A percentile compares a stretch with the other conserved stretches of the same genome.
These are phyloP conservation scores for Mesembryanthemum crystallinum DNA, from an alignment of 148 eudicot species.

Conservation along the genomic window DNA sequence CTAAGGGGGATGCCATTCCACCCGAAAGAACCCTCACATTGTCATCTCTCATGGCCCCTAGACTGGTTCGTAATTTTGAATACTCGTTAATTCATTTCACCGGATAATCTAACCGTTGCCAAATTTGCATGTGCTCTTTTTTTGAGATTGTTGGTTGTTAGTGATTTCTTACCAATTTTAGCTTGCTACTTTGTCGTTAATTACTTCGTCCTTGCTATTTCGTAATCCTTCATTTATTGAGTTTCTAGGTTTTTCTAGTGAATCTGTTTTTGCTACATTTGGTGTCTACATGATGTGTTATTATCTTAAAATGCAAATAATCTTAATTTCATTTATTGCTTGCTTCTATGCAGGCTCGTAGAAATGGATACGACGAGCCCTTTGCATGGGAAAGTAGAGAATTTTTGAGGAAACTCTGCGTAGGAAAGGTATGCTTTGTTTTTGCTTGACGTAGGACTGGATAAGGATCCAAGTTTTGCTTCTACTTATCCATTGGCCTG, in stretches of 20 bases:
- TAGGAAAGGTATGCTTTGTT: slow-evolving; percentile 69
- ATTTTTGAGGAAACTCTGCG: slow-evolving; percentile 78
- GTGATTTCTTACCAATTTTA: not conserved
- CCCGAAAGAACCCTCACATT: slow-evolving; percentile 85
- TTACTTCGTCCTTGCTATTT: not conserved
- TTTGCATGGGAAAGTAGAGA: slow-evolving; percentile 99
- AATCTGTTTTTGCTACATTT: not conserved
- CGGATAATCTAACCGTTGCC: not conserved
- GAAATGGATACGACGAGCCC: slow-evolving; percentile 81
- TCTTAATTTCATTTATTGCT: not conserved
- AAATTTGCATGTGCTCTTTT: not conserved
- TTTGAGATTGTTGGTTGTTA: not conserved
- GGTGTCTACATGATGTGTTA: not conserved
- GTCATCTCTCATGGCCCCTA: slow-evolving; percentile 75
- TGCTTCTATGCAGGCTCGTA: slow-evolving; percentile 66
- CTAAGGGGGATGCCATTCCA: slow-evolving; percentile 58
- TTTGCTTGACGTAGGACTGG: not conserved
- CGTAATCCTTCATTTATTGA: not conserved
- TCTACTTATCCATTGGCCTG: not conserved
- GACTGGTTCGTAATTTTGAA: slow-evolving; percentile 52
- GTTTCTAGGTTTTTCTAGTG: not conserved
- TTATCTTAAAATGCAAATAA: not conserved
- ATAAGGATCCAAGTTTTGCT: not conserved
- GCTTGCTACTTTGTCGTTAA: not conserved
- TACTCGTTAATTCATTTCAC: not conserved